Percentiles rank a stretch among this genome's conserved stretches.
Evolutionary conservation across 1,284 basidiomycete species (phyloP).

Genomic region (Sphagnurus paluster): DNA sequence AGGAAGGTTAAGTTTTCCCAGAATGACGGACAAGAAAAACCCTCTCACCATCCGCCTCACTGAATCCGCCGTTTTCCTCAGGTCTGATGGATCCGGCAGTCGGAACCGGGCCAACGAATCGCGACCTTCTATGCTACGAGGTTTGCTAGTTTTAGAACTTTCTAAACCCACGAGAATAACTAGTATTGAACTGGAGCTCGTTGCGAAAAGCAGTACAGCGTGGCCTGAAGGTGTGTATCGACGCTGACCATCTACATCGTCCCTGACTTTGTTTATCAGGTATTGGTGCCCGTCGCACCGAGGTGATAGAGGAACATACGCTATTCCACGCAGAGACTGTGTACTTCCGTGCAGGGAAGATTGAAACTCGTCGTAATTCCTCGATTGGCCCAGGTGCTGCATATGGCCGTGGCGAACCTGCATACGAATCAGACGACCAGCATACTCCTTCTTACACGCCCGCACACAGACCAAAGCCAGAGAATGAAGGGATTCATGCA

Average conservation of each 20-base stretch:
- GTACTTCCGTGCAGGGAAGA: slow-evolving; percentile 64
- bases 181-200: slow-evolving; percentile 80
- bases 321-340: slow-evolving; percentile 74
- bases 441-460: slow-evolving; percentile 10
- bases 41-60: slow-evolving; percentile 67
- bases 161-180: slow-evolving; percentile 85
- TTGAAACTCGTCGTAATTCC: slow-evolving; percentile 50
- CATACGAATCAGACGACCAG: slow-evolving; percentile 24
- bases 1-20: neutral
- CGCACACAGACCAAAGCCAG: slow-evolving; percentile 7
- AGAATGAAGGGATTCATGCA: neutral
- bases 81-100: slow-evolving; percentile 52
- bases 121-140: slow-evolving; percentile 81
- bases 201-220: slow-evolving; percentile 62
- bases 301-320: slow-evolving; percentile 79
- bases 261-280: slow-evolving; percentile 39
- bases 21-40: slow-evolving; percentile 33
- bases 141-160: slow-evolving; percentile 82
- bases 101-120: slow-evolving; percentile 45
- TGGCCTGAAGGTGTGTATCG: slow-evolving; percentile 83
- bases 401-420: slow-evolving; percentile 28
- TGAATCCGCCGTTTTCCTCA: slow-evolving; percentile 82
- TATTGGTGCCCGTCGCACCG: slow-evolving; percentile 76
- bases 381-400: slow-evolving; percentile 80
- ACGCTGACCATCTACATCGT: neutral